Conservation (phyloP, 352 stramenopile species). For the Halophytophthora batemanensis region DNA sequence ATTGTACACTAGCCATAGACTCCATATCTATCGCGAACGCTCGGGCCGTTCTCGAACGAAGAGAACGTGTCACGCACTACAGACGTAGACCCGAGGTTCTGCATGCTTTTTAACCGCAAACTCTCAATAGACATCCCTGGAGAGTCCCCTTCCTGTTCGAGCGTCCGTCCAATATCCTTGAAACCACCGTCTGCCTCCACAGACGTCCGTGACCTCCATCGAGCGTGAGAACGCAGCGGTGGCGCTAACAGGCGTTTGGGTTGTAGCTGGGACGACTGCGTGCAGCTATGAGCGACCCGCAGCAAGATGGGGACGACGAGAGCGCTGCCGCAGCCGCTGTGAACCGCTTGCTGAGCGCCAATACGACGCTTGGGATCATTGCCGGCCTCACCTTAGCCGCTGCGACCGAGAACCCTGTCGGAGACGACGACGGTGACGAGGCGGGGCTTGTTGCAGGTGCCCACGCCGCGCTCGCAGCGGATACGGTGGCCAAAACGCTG, state of each 20-base stretch:
- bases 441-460: conserved; percentile 8
- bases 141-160: conserved; percentile 20
- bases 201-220: too few species aligned
- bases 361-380: conserved; percentile 58
- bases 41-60: conserved; percentile 26
- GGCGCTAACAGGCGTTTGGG: too few species aligned
- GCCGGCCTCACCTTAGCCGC: conserved; percentile 45
- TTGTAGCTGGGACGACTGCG: too few species aligned
- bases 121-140: conserved; percentile 24
- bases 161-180: conserved; percentile 1
- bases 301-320: conserved; percentile 19
- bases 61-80: conserved; percentile 16
- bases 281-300: conserved; percentile 15
- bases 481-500: conserved; percentile 2
- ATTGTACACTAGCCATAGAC: too few species aligned
- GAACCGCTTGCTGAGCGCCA: conserved; percentile 28
- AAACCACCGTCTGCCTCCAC: conserved; percentile 18
- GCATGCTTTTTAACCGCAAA: conserved; percentile 14
- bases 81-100: conserved; percentile 4
- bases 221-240: neutral
- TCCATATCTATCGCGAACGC: too few species aligned
- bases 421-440: conserved; percentile 26
- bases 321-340: conserved; percentile 16
- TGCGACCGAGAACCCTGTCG: conserved; percentile 25
- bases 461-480: conserved; percentile 4